Evolutionary conservation across 768 basidiomycete genomes (phyloP).

Genomic region (Galerina marginata): DNA sequence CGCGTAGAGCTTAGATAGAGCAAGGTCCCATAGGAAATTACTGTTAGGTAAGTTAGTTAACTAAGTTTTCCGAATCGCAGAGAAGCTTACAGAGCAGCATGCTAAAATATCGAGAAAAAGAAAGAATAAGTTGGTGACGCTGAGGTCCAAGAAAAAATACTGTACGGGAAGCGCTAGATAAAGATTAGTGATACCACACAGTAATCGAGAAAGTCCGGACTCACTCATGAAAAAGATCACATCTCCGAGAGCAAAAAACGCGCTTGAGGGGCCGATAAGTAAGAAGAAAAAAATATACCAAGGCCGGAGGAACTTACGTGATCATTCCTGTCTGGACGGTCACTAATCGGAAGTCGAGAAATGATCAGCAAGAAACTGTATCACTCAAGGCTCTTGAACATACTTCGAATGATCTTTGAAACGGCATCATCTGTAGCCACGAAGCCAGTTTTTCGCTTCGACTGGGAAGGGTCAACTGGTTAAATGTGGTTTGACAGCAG

Average conservation of each 20-base stretch:
- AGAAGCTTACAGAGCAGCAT: slow-evolving; percentile 46
- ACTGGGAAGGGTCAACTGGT: slow-evolving; percentile 22
- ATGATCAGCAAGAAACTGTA: slow-evolving; percentile 9
- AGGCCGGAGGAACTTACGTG: slow-evolving; percentile 39
- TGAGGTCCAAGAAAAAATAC: background rate
- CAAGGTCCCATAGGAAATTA: slow-evolving; percentile 56
- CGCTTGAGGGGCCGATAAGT: slow-evolving; percentile 24
- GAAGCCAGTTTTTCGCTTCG: slow-evolving; percentile 46
- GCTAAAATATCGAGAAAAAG: slow-evolving; percentile 29
- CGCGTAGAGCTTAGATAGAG: slow-evolving; percentile 52
- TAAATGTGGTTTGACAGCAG: background rate
- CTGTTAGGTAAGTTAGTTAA: slow-evolving; percentile 21
- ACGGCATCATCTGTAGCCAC: slow-evolving; percentile 48
- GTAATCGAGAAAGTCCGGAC: slow-evolving; percentile 15
- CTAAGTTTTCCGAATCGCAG: background rate
- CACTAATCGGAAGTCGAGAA: slow-evolving; percentile 24
- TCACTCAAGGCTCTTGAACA: slow-evolving; percentile 5
- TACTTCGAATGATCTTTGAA: slow-evolving; percentile 39
- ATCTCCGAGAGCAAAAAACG: slow-evolving; percentile 46
- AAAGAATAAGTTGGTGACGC: background rate
- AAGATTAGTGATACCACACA: background rate
- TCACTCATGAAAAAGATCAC: slow-evolving; percentile 52
- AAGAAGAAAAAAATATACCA: background rate
- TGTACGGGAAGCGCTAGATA: slow-evolving; percentile 41
- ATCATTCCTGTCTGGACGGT: slow-evolving; percentile 51